These are phyloP conservation scores for Pseudocercospora eumusae DNA, from an alignment of 2,329 filamentous ascomycete species.

Conservation along the genomic window DNA sequence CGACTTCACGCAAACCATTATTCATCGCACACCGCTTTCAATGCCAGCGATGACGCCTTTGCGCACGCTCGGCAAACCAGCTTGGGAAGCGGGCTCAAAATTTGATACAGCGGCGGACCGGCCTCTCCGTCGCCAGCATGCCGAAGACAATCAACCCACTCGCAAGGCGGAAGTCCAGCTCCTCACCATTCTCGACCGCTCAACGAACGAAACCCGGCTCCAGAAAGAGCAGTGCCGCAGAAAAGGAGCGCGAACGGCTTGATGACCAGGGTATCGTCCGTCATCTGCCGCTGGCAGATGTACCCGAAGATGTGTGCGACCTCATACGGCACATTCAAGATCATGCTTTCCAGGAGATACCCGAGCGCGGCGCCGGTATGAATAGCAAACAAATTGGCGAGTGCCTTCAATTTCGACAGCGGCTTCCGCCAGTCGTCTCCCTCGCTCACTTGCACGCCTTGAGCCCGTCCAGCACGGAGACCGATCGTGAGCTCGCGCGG, in stretches of 20 bases:
- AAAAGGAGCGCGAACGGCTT: conserved; percentile 43
- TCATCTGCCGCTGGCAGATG: conserved; percentile 61
- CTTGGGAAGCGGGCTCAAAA: conserved; percentile 3
- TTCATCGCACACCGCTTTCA: not conserved
- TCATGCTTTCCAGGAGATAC: conserved; percentile 66
- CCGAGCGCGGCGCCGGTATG: conserved; percentile 61
- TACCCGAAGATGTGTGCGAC: conserved; percentile 57
- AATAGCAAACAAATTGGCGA: conserved; percentile 64
- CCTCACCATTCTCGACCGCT: conserved; percentile 40
- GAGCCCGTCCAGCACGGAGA: conserved; percentile 61
- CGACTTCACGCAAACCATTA: too few species aligned
- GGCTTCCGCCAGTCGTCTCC: conserved; percentile 65
- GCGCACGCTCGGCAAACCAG: not conserved
- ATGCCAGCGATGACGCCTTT: not conserved
- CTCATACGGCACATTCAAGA: conserved; percentile 61
- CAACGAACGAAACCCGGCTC: conserved; percentile 41
- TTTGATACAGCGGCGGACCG: conserved; percentile 14
- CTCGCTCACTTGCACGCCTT: conserved; percentile 67
- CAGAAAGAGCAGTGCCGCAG: conserved; percentile 26
- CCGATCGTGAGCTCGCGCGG: conserved; percentile 67
- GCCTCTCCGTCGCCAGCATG: conserved; percentile 27
- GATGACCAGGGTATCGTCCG: conserved; percentile 60
- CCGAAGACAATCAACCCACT: conserved; percentile 34
- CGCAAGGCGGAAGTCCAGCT: conserved; percentile 41
- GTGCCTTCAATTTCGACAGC: conserved; percentile 61